phyloP scores from a whole-genome alignment of 2,329 filamentous ascomycete species.

The Phymatotrichopsis omnivora region DNA sequence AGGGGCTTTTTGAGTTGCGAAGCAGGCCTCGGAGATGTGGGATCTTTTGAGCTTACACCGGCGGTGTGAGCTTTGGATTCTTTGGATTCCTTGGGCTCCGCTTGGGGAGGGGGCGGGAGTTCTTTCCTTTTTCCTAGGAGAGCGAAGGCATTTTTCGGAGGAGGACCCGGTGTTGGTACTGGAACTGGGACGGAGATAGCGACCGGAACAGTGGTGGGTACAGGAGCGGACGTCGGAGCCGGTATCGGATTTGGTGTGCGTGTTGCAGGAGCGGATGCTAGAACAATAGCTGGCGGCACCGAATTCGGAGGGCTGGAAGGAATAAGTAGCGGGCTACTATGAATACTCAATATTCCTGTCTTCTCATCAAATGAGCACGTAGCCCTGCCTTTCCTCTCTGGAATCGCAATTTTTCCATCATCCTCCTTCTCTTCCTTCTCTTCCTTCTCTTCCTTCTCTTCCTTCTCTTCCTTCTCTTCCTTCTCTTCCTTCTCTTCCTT shows the following conservation, averaged over 20 bases:
- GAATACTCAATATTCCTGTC: conserved; percentile 14
- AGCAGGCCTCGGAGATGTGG: conserved; percentile 29
- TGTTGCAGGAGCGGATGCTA: neutral
- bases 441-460: conserved; percentile 22
- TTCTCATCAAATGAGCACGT: conserved; percentile 6
- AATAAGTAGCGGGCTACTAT: conserved; percentile 14
- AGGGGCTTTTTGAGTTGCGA: conserved; percentile 2
- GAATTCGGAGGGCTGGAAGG: conserved; percentile 3
- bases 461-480: conserved; percentile 7
- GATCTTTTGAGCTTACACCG: conserved; percentile 28
- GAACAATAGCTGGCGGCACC: neutral
- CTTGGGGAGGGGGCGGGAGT: conserved; percentile 2
- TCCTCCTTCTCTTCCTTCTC: neutral
- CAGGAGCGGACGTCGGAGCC: neutral
- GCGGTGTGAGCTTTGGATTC: conserved; percentile 2
- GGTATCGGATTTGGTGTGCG: neutral
- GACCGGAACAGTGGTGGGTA: neutral
- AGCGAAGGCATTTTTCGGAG: conserved; percentile 11
- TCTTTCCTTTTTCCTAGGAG: conserved; percentile 16
- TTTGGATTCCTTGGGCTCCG: neutral
- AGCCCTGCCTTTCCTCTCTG: conserved; percentile 1
- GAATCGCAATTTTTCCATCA: conserved; percentile 3
- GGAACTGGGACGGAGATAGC: neutral
- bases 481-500: neutral
- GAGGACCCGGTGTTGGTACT: neutral